A percentile compares a stretch with the other conserved stretches of the same genome.
Evolutionary conservation across 2,329 filamentous ascomycete genomes (phyloP).

Genomic region (Trichoderma endophyticum): DNA sequence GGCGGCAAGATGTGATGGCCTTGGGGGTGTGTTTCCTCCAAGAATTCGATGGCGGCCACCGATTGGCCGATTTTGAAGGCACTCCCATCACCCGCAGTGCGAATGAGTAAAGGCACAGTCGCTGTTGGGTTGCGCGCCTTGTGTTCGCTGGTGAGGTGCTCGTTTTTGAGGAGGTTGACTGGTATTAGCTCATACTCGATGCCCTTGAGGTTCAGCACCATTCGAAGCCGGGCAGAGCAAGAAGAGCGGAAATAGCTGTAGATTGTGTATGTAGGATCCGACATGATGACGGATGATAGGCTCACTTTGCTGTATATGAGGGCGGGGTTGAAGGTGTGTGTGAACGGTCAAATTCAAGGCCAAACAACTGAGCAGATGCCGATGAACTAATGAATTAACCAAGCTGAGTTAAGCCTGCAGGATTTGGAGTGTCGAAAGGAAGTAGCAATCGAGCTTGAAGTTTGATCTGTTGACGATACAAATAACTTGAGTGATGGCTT

Average conservation of each 20-base stretch:
- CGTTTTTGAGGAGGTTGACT: constrained; percentile 53
- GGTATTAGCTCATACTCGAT: constrained; percentile 46
- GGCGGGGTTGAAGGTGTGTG: not conserved
- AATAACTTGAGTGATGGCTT: not conserved
- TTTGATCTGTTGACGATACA: not conserved
- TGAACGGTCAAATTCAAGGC: not conserved
- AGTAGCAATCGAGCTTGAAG: not conserved
- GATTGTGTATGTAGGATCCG: constrained; percentile 39
- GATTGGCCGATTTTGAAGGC: constrained; percentile 52
- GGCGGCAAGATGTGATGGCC: constrained; percentile 49
- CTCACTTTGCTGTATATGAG: not conserved
- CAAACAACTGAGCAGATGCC: not conserved
- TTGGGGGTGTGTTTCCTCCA: constrained; percentile 52
- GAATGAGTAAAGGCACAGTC: constrained; percentile 53
- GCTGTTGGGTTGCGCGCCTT: constrained; percentile 49
- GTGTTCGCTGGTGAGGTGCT: constrained; percentile 48
- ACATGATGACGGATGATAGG: not conserved
- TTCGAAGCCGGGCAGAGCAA: constrained; percentile 59
- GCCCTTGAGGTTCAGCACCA: constrained; percentile 54
- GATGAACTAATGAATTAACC: not conserved
- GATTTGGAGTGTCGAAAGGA: not conserved
- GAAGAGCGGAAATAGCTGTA: constrained; percentile 63
- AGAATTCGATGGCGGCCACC: constrained; percentile 58
- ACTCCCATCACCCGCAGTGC: constrained; percentile 27
- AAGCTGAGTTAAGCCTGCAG: not conserved